phyloP scores from a whole-genome alignment of 2,329 filamentous ascomycete species.

The Colletotrichum destructivum region DNA sequence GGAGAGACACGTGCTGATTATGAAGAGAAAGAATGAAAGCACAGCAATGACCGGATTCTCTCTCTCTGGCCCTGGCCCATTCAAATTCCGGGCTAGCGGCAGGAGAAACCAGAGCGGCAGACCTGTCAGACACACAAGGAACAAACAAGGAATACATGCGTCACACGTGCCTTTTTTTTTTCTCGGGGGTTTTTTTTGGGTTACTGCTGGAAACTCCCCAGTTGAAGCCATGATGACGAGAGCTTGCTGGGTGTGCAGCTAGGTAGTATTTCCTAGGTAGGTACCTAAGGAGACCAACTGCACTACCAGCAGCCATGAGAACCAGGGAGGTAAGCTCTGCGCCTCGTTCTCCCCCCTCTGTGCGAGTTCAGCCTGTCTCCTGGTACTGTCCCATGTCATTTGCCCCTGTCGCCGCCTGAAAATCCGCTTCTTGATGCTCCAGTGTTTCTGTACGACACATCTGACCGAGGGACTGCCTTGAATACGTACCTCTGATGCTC shows the following conservation, averaged over 20 bases:
- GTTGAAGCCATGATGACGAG: conserved; percentile 35
- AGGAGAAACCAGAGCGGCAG: conserved; percentile 3
- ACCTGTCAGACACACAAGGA: neutral
- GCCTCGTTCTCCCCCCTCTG: too few relatives aligned
- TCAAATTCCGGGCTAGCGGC: conserved; percentile 11
- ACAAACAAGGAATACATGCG: conserved; percentile 9
- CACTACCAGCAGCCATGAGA: too few relatives aligned
- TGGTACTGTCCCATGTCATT: too few relatives aligned
- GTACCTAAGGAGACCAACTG: too few relatives aligned
- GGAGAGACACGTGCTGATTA: conserved; percentile 16
- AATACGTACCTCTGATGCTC: neutral
- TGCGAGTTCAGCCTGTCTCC: too few relatives aligned
- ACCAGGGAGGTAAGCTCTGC: too few relatives aligned
- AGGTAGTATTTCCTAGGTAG: too few relatives aligned
- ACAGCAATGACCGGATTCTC: neutral
- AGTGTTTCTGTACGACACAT: too few relatives aligned
- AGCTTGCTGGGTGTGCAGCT: too few relatives aligned
- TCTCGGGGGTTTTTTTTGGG: neutral
- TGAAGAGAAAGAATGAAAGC: conserved; percentile 3
- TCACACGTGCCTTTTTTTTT: conserved; percentile 17
- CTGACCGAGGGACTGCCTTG: too few relatives aligned
- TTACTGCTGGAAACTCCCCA: neutral
- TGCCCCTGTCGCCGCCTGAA: too few relatives aligned
- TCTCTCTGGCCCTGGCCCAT: neutral
- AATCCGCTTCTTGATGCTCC: too few relatives aligned